phyloP scores from a whole-genome alignment of 2,329 filamentous ascomycete genomes.

The Massarina eburnea region DNA sequence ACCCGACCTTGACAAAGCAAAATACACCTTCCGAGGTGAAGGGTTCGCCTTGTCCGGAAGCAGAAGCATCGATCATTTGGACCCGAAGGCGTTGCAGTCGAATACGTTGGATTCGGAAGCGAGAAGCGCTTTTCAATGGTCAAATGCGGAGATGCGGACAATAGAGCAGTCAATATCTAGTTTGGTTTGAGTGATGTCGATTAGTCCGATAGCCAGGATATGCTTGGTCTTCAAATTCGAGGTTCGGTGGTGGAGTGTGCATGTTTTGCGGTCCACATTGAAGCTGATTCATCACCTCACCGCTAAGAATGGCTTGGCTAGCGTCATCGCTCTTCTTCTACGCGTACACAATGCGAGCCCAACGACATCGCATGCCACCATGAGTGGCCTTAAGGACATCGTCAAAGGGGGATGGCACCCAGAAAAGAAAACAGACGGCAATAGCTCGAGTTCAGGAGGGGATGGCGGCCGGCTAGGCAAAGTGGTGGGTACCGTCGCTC shows the following conservation, averaged over 20 bases:
- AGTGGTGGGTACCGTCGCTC: slow-evolving; percentile 42
- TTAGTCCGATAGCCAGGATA: too few relatives aligned
- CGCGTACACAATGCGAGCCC: slow-evolving; percentile 3
- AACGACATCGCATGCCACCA: slow-evolving; percentile 16
- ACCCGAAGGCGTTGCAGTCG: too few relatives aligned
- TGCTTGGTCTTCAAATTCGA: too few relatives aligned
- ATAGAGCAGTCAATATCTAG: too few relatives aligned
- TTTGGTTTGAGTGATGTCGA: too few relatives aligned
- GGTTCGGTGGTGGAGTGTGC: neutral
- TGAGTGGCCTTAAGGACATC: slow-evolving; percentile 42
- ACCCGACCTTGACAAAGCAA: too few relatives aligned
- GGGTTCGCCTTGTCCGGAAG: too few relatives aligned
- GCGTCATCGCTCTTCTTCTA: slow-evolving; percentile 23
- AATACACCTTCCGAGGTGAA: too few relatives aligned
- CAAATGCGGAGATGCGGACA: too few relatives aligned
- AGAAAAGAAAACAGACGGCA: slow-evolving; percentile 37
- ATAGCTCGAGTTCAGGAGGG: slow-evolving; percentile 23
- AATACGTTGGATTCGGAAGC: too few relatives aligned
- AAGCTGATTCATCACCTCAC: neutral
- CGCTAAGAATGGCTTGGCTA: slow-evolving; percentile 10
- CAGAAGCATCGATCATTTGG: too few relatives aligned
- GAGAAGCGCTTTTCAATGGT: too few relatives aligned
- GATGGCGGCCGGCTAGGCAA: slow-evolving; percentile 61
- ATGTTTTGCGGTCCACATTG: neutral
- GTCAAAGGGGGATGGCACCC: slow-evolving; percentile 55